Conservation (phyloP, 2,329 filamentous ascomycete species). For the Trichoderma sp. region DNA sequence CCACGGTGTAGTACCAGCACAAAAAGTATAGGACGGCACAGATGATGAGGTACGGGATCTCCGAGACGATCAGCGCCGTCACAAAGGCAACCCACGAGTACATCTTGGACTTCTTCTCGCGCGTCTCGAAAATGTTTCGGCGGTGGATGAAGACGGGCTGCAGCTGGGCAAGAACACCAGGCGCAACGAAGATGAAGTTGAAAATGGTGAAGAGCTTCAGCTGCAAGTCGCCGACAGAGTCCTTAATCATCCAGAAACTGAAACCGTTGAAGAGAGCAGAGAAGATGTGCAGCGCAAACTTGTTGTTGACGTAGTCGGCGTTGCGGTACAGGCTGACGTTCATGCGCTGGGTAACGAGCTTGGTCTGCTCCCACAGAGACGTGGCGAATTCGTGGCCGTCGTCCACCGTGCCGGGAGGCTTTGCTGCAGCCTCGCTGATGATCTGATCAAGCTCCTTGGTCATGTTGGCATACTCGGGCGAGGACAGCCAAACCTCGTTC, state of each 20-base stretch:
- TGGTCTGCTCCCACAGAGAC: slow-evolving; percentile 64
- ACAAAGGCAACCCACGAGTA: slow-evolving; percentile 63
- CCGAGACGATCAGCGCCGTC: slow-evolving; percentile 53
- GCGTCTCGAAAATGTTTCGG: slow-evolving; percentile 59
- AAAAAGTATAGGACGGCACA: slow-evolving; percentile 55
- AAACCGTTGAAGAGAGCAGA: slow-evolving; percentile 63
- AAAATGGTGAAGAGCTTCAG: slow-evolving; percentile 62
- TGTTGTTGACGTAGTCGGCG: slow-evolving; percentile 66
- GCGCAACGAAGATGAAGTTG: slow-evolving; percentile 65
- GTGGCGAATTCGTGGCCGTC: slow-evolving; percentile 72
- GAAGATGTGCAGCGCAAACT: slow-evolving; percentile 58
- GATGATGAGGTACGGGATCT: slow-evolving; percentile 50
- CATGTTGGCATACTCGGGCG: slow-evolving; percentile 58
- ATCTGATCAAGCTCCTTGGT: slow-evolving; percentile 65
- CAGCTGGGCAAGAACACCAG: slow-evolving; percentile 60
- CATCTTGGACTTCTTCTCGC: slow-evolving; percentile 64
- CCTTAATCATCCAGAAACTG: slow-evolving; percentile 61
- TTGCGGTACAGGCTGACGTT: slow-evolving; percentile 67
- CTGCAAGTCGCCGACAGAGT: slow-evolving; percentile 54
- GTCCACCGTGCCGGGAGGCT: slow-evolving; percentile 43
- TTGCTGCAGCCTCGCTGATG: slow-evolving; percentile 55
- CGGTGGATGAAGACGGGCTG: slow-evolving; percentile 61
- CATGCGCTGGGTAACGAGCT: slow-evolving; percentile 64
- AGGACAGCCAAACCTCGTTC: slow-evolving; percentile 72
- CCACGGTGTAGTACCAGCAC: slow-evolving; percentile 62